phyloP scores from a whole-genome alignment of 495 filamentous ascomycete species.

The Aspergillus baeticus region DNA sequence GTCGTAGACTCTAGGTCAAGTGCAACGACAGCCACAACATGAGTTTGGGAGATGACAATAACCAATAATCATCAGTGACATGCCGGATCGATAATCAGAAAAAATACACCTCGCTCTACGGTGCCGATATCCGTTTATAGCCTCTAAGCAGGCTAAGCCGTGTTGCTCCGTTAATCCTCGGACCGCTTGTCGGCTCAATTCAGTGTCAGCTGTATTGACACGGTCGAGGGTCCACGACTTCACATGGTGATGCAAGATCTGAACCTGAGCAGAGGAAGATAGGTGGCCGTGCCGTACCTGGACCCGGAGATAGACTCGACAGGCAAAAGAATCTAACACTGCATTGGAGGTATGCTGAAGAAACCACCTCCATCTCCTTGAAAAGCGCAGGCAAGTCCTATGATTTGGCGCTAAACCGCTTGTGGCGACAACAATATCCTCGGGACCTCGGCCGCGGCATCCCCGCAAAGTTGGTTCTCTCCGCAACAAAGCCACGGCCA shows the following conservation, averaged over 20 bases:
- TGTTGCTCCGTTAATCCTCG: not conserved
- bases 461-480: conserved; percentile 21
- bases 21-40: no score
- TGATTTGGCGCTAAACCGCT: conserved; percentile 3
- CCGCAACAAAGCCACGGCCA: conserved; percentile 12
- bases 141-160: no score
- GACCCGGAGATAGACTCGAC: not conserved
- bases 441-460: conserved; percentile 24
- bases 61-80: no score
- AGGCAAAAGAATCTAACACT: no score
- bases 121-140: no score
- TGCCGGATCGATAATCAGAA: no score
- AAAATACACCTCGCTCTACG: no score
- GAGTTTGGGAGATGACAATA: no score
- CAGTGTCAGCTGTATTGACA: not conserved
- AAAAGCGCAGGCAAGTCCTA: not conserved
- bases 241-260: not conserved
- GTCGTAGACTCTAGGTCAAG: no score
- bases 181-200: not conserved
- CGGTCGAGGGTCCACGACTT: not conserved
- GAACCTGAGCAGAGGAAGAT: not conserved
- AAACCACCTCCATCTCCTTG: no score
- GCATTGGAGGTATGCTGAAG: no score
- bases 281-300: not conserved
- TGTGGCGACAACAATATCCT: conserved; percentile 14